Percentiles rank a stretch among this genome's conserved stretches.
These are phyloP conservation scores for barley (Hordeum vulgare) DNA, from an alignment of 176 grass and related monocot genomes.

Conservation along the genomic window DNA sequence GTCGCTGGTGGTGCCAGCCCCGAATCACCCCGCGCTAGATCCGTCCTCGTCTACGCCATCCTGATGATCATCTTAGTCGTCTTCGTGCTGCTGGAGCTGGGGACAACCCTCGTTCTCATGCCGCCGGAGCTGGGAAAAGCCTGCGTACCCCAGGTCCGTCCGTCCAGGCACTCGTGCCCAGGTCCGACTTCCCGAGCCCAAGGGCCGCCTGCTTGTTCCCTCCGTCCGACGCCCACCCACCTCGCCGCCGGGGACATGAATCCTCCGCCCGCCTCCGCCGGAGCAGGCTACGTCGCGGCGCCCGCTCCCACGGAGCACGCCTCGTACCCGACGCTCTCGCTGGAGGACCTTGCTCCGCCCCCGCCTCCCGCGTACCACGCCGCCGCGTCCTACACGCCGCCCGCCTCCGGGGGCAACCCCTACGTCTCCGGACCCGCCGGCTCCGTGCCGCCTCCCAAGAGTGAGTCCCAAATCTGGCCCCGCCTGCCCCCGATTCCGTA, in stretches of 20 bases:
- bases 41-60: too few species aligned
- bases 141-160: background rate
- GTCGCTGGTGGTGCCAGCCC: too few species aligned
- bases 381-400: slow-evolving; percentile 33
- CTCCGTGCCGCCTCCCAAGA: slow-evolving; percentile 39
- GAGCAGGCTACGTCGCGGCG: slow-evolving; percentile 7
- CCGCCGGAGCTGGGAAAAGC: too few species aligned
- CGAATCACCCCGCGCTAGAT: too few species aligned
- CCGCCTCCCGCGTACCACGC: slow-evolving; percentile 40
- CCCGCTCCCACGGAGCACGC: slow-evolving; percentile 26
- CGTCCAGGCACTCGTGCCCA: background rate
- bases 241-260: slow-evolving; percentile 38
- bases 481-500: background rate
- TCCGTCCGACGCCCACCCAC: background rate
- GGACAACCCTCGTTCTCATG: too few species aligned
- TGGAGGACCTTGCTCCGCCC: slow-evolving; percentile 46
- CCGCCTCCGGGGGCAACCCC: slow-evolving; percentile 53
- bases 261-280: slow-evolving; percentile 35
- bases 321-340: slow-evolving; percentile 45
- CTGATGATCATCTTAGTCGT: too few species aligned
- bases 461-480: slow-evolving; percentile 29
- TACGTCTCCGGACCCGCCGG: slow-evolving; percentile 49
- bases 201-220: background rate
- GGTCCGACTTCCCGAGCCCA: background rate
- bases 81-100: background rate